Evolutionary conservation across 345 rosid species (phyloP).

Genomic region (Iberis pinnata): DNA sequence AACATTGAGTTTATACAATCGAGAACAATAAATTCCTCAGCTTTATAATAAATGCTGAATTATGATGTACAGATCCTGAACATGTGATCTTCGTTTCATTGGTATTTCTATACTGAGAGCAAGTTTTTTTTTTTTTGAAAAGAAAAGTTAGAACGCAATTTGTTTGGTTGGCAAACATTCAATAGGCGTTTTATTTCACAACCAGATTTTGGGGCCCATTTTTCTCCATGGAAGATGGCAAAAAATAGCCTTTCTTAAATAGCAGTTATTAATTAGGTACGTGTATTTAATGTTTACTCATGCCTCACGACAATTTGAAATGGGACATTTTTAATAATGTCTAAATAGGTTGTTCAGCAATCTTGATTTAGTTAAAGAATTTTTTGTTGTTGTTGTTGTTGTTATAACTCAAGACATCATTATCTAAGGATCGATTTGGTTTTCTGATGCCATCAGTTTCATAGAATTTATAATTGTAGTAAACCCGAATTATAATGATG

Average conservation of each 20-base stretch:
- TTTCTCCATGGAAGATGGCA: constrained; percentile 12
- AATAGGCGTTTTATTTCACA: constrained; percentile 26
- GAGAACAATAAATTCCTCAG: not conserved
- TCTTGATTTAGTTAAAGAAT: too few relatives aligned
- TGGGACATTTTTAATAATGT: too few relatives aligned
- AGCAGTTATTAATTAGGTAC: constrained; percentile 10
- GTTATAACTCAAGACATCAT: too few relatives aligned
- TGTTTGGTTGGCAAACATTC: constrained; percentile 34
- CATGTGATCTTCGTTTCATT: constrained; percentile 22
- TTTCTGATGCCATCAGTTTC: too few relatives aligned
- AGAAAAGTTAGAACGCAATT: not conserved
- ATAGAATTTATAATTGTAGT: too few relatives aligned
- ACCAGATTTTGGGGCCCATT: constrained; percentile 26
- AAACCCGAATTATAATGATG: too few relatives aligned
- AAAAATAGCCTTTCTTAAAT: not conserved
- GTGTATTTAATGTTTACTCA: constrained; percentile 5
- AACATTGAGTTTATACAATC: not conserved
- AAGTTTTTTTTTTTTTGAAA: not conserved
- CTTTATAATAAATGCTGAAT: too few relatives aligned
- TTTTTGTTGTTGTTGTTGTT: too few relatives aligned
- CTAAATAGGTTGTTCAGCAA: too few relatives aligned
- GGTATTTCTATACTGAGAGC: not conserved
- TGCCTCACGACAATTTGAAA: constrained; percentile 3
- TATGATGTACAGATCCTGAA: constrained; percentile 15
- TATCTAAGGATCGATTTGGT: too few relatives aligned